Conservation (phyloP, 345 rosid species). For the Gossypioides kirkii region DNA sequence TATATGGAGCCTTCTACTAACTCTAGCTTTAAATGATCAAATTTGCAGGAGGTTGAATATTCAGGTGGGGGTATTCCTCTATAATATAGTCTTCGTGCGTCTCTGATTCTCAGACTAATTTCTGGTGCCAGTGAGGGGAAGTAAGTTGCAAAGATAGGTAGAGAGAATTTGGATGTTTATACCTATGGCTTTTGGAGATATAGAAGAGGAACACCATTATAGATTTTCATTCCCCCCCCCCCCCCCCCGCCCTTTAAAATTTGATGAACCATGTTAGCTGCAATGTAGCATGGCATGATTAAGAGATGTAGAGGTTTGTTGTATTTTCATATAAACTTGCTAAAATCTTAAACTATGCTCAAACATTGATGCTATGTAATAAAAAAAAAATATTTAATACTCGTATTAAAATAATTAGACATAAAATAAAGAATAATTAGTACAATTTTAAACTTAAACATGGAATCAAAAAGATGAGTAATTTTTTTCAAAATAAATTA, state of each 20-base stretch:
- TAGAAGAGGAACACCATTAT: neutral
- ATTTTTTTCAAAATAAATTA: too few relatives aligned
- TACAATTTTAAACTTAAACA: too few relatives aligned
- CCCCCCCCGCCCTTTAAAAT: too few relatives aligned
- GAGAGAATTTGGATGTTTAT: neutral
- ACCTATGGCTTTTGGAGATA: neutral
- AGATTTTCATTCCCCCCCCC: neutral
- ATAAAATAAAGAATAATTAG: too few relatives aligned
- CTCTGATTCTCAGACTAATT: neutral
- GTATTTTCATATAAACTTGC: neutral
- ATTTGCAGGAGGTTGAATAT: slow-evolving; percentile 84
- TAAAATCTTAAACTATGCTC: neutral
- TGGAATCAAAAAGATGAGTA: too few relatives aligned
- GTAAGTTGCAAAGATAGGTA: neutral
- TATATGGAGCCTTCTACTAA: neutral
- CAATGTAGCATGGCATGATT: neutral
- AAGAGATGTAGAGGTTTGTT: neutral
- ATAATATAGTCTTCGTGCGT: slow-evolving; percentile 16
- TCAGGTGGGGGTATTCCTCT: slow-evolving; percentile 79
- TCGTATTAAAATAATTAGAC: too few relatives aligned
- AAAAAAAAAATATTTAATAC: too few relatives aligned
- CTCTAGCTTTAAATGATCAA: slow-evolving; percentile 4
- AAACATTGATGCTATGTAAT: too few relatives aligned
- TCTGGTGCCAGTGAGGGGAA: neutral
- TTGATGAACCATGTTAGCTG: neutral